Percentiles rank a stretch among this genome's conserved stretches.
phyloP scores from a whole-genome alignment of 352 stramenopile species.

The Pythium aphanidermatum region DNA sequence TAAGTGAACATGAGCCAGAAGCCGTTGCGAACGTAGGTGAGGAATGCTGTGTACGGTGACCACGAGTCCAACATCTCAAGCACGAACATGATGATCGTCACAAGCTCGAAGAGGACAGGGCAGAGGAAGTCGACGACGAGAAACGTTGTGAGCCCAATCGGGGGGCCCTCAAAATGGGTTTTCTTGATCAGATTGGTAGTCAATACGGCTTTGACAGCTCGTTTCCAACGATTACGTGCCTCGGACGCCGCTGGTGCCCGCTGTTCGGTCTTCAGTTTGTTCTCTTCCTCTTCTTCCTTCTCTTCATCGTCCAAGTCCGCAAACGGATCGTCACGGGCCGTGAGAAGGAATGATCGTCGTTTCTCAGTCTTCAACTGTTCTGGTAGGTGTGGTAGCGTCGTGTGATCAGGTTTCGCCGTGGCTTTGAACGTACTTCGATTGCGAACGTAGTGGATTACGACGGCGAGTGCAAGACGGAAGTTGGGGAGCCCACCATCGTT shows the following conservation, averaged over 20 bases:
- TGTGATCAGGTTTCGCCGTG: too few relatives aligned
- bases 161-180: constrained; percentile 73
- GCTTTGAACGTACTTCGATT: constrained; percentile 64
- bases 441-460: constrained; percentile 83
- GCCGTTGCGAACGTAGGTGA: constrained; percentile 76
- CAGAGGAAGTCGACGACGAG: constrained; percentile 82
- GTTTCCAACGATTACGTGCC: constrained; percentile 62
- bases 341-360: too few relatives aligned
- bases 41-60: constrained; percentile 63
- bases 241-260: too few relatives aligned
- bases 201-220: constrained; percentile 53
- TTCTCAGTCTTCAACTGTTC: too few relatives aligned
- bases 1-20: constrained; percentile 77
- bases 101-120: constrained; percentile 71
- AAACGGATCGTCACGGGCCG: constrained; percentile 78
- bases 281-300: constrained; percentile 70
- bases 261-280: constrained; percentile 53
- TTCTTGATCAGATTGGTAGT: constrained; percentile 69
- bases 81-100: constrained; percentile 67
- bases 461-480: constrained; percentile 75
- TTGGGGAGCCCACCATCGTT: constrained; percentile 75
- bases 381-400: too few relatives aligned
- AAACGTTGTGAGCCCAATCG: constrained; percentile 79
- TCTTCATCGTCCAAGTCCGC: constrained; percentile 65
- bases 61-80: constrained; percentile 49